phyloP scores from a whole-genome alignment of 441 rosid genomes.

The Adansonia rubrostipa region DNA sequence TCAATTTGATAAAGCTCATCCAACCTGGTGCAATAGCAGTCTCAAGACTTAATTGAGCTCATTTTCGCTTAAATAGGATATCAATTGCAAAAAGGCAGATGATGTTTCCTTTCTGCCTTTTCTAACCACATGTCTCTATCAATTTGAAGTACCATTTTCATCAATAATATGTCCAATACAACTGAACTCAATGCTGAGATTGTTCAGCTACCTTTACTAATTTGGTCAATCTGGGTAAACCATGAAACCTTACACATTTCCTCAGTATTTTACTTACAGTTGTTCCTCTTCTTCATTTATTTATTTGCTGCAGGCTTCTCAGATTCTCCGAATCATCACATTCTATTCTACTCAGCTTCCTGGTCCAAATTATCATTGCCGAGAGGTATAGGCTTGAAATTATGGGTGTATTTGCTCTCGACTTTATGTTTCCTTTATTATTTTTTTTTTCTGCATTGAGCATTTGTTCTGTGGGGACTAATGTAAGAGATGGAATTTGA shows the following conservation, averaged over 20 bases:
- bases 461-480: neutral
- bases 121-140: neutral
- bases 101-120: neutral
- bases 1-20: neutral
- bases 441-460: neutral
- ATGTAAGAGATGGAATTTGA: slow-evolving; percentile 2
- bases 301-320: slow-evolving; percentile 66
- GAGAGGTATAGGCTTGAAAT: slow-evolving; percentile 63
- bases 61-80: neutral
- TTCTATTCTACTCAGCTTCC: slow-evolving; percentile 99
- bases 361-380: slow-evolving; percentile 99
- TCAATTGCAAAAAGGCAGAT: neutral
- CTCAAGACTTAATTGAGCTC: neutral
- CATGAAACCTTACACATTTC: neutral
- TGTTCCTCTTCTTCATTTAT: slow-evolving; percentile 3
- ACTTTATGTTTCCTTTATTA: neutral
- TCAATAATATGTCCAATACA: neutral
- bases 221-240: neutral
- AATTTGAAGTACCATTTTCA: neutral
- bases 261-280: neutral
- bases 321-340: slow-evolving; percentile 80
- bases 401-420: neutral
- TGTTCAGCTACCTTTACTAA: neutral
- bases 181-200: neutral
- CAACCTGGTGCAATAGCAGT: neutral